A percentile compares a stretch with the other conserved stretches of the same genome.
phyloP scores from a whole-genome alignment of 768 basidiomycete genomes.

The Leucogyrophana mollusca region DNA sequence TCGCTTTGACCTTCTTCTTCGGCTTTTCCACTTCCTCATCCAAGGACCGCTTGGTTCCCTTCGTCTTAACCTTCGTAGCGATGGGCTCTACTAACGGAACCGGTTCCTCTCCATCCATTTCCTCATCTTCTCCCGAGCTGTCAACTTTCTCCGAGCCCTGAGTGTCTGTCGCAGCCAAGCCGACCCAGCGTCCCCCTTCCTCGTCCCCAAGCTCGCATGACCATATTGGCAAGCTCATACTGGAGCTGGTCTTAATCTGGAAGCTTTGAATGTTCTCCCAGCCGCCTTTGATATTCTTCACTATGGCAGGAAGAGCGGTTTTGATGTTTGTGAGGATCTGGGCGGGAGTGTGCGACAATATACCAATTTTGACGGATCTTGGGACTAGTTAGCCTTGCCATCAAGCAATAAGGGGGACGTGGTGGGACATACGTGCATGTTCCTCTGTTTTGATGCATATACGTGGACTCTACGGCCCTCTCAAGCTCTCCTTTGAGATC shows the following conservation, averaged over 20 bases:
- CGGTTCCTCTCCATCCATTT: not conserved
- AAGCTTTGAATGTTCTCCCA: constrained; percentile 93
- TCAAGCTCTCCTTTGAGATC: constrained; percentile 93
- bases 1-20: constrained; percentile 40
- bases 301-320: constrained; percentile 72
- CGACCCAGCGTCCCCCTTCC: constrained; percentile 29
- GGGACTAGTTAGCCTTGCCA: not conserved
- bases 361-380: constrained; percentile 84
- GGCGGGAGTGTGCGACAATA: constrained; percentile 65
- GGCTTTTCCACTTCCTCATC: constrained; percentile 28
- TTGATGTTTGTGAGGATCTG: constrained; percentile 81
- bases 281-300: constrained; percentile 66
- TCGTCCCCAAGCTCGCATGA: constrained; percentile 64
- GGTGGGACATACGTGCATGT: constrained; percentile 76
- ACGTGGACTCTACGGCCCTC: constrained; percentile 89
- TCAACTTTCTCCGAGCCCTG: not conserved
- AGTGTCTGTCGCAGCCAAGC: constrained; percentile 17
- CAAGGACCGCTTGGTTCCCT: constrained; percentile 7
- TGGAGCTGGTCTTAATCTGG: constrained; percentile 86
- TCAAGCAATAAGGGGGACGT: not conserved
- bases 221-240: constrained; percentile 90
- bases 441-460: constrained; percentile 93
- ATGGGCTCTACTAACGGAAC: too few relatives aligned
- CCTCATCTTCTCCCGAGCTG: not conserved
- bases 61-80: not conserved